Evolutionary conservation across 169 alveolate species (phyloP).

Genomic region (Amoebophrya sp.): DNA sequence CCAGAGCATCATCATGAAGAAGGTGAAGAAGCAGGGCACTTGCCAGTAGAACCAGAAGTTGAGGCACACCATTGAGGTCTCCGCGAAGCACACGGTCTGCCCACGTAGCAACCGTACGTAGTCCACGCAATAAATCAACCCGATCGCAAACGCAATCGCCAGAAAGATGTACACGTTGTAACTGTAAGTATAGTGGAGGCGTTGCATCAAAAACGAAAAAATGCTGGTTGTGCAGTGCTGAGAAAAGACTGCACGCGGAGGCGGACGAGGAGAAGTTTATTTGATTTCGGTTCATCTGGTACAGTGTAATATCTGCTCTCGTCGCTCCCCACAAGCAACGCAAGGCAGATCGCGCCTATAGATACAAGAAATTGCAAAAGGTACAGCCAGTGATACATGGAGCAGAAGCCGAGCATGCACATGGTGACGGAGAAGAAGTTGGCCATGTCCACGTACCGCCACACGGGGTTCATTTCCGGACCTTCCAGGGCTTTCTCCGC

Average conservation of each 20-base stretch:
- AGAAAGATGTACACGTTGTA: not conserved
- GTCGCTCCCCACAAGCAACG: too few species aligned
- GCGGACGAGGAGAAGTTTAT: too few species aligned
- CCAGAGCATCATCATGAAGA: not conserved
- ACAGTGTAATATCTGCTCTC: too few species aligned
- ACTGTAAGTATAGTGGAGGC: too few species aligned
- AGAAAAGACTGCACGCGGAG: too few species aligned
- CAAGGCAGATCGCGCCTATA: too few species aligned
- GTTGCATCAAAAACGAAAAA: too few species aligned
- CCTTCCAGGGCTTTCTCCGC: not conserved
- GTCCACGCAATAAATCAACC: not conserved
- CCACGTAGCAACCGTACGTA: not conserved
- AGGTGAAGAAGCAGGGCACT: not conserved
- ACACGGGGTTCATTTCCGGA: not conserved
- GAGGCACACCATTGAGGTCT: not conserved
- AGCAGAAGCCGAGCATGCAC: not conserved
- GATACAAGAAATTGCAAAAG: too few species aligned
- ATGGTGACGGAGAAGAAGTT: not conserved
- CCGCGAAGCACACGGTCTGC: not conserved
- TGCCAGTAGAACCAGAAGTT: not conserved
- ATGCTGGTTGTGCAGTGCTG: too few species aligned
- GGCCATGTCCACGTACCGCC: not conserved
- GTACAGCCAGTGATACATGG: too few species aligned
- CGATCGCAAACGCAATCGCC: not conserved
- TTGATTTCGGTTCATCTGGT: too few species aligned